Base-by-base conservation (phyloP, 1,139 yeast genomes). In the Meyerozyma sp. region DNA sequence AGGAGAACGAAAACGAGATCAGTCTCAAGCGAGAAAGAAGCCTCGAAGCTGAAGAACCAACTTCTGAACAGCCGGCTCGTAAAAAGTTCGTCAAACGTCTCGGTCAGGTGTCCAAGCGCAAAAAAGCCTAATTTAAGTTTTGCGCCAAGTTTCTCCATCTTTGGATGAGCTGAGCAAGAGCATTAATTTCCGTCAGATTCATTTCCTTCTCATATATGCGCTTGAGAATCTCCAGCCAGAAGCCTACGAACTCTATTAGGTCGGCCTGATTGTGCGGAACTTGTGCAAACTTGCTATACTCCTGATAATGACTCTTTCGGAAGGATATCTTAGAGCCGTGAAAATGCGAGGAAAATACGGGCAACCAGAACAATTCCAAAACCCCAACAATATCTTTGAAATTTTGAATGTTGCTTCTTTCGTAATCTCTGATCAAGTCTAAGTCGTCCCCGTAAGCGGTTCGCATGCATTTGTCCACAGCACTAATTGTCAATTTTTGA, bases 401-500 rank as follows among this genome's bases (percentile, higher is more conserved):
- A 2, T 65, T 59, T 0, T 40, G 41, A 2, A 79, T 54, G 0
- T 55, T 30, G 3, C 62, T 50, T 14, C 65, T 62, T 23, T 73
- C 62, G 53, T 81, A 84, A 1, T 70, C 80, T 26, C 75, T 57
- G 25, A 82, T 42, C 10, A 71, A 56, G 5, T 70, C 76, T 23
- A 80, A 49, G 40, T 81, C 86, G 1, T 79, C 84, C 0, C 79
- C 89, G 54, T 77, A 86, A 32, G 70, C 79, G 3, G 64, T 57
- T n/a, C 55, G 61, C 79, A 86, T 73, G 28, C 79, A 75, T 43
- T 62, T 63, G 46, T 79, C 81, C 2, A 82, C 65, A 1, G 79
- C 77, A 2, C 77, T 73, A 10, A 68, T 51, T 1, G 73, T 63
- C 1, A 80, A 47, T 3, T 57, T 56, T 42, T 67, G 69, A 0